These are phyloP conservation scores for Phaffia australis DNA, from an alignment of 768 basidiomycete genomes.

Conservation along the genomic window DNA sequence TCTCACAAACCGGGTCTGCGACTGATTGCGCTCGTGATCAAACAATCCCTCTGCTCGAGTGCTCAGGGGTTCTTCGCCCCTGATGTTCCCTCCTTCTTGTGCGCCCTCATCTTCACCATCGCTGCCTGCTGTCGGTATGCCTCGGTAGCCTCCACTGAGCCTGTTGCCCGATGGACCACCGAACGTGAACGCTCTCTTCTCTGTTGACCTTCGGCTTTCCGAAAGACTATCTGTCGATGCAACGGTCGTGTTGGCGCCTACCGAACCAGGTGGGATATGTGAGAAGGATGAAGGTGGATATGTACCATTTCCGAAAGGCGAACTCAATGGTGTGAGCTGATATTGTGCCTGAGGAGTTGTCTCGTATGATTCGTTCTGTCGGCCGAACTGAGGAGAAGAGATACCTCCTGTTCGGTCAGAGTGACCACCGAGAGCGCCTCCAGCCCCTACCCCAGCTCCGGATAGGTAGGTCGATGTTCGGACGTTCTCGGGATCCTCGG, in stretches of 20 bases:
- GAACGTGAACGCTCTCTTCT: conserved; percentile 9
- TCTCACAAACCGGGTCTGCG: conserved; percentile 15
- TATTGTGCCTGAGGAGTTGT: conserved; percentile 6
- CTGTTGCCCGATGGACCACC: background rate
- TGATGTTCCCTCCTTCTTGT: background rate
- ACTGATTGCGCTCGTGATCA: background rate
- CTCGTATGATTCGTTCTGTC: background rate
- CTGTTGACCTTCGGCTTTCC: conserved; percentile 9
- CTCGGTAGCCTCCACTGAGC: background rate
- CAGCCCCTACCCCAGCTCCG: too few relatives aligned
- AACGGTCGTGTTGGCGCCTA: background rate
- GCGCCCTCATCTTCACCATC: background rate
- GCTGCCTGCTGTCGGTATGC: too few relatives aligned
- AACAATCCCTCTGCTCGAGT: too few relatives aligned
- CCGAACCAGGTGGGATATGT: conserved; percentile 19
- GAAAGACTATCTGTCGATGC: conserved; percentile 1
- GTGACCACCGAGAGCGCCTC: conserved; percentile 5
- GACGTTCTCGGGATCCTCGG: conserved; percentile 15
- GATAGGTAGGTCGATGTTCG: conserved; percentile 4
- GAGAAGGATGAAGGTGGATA: conserved; percentile 18
- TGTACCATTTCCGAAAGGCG: background rate
- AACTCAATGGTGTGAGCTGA: background rate
- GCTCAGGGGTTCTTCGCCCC: background rate
- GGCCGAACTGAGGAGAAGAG: background rate
- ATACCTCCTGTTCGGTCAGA: background rate